Base-by-base conservation (phyloP, 139 green algal genomes). In the Spirogloea muscicola region DNA sequence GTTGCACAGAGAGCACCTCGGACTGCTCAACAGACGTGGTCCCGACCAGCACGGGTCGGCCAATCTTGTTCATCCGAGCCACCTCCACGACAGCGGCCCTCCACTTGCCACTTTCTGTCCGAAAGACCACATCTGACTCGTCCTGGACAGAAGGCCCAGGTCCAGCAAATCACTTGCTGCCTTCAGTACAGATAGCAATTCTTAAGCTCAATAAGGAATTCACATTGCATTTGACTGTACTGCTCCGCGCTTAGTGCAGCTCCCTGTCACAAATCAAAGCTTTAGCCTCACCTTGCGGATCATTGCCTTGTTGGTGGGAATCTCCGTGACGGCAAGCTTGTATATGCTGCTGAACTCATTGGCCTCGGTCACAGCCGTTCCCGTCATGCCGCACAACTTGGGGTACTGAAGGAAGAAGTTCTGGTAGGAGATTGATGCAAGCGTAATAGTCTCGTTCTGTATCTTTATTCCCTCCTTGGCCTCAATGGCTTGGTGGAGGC, bases 291-390 rank as follows among this genome's bases (percentile, higher is more conserved):
- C 72, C 72, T 82, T 78, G 36, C 74, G 49, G 41, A 44, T 10
- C 51, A 79, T 78, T 5, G 57, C 18, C 10, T 82, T 55, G 77
- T 95, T 91, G 60, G 88, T 88, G 1, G 90, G 90, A 49, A 94
- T 87, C 55, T 93, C 89, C 9, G 88, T 80, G 38, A 99, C 94
- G 3, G 86, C 72, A 52, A 99, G 86, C 63, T 93, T 89, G 87
- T 99, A 99, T 82, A 97, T 98, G 58, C 84, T 90, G 49, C 88
- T 77, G 80, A 99, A 98, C 86, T 99, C 94, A 13, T 85, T 83
- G n/a, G 88, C 82, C 84, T 99, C 94, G 3, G 94, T 99, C 36
- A 86, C 85, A 0, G 94, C 94, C 18, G 94, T 99, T 25, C 82
- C 82, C 1, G 84, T 88, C 84, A 88, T 88, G 37, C 84, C 84